Evolutionary conservation across 495 filamentous ascomycete species (phyloP).

Genomic region (Elaphomyces granulatus): DNA sequence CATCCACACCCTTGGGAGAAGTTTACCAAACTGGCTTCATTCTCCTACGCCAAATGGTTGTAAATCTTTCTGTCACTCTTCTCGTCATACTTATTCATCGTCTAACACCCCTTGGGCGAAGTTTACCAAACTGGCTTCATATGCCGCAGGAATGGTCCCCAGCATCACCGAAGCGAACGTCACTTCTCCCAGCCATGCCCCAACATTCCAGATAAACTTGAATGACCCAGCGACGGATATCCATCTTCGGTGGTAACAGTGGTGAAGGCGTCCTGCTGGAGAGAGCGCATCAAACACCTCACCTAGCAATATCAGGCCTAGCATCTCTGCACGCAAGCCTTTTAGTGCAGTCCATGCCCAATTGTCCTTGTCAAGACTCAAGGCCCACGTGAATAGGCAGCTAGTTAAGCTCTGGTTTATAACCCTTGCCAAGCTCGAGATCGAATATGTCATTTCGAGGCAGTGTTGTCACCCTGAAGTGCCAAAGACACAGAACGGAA

Average conservation of each 20-base stretch:
- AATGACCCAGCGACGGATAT: slow-evolving; percentile 41
- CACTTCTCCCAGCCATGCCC: slow-evolving; percentile 53
- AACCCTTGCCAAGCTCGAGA: slow-evolving; percentile 46
- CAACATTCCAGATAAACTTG: slow-evolving; percentile 50
- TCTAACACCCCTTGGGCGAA: slow-evolving; percentile 39
- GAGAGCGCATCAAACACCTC: slow-evolving; percentile 55
- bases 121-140: slow-evolving; percentile 48
- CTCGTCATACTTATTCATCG: too few relatives aligned
- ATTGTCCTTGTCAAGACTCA: slow-evolving; percentile 44
- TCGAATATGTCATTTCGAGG: slow-evolving; percentile 49
- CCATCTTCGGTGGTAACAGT: slow-evolving; percentile 16
- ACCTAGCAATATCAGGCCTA: slow-evolving; percentile 55
- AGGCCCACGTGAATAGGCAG: slow-evolving; percentile 29
- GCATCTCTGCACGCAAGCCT: slow-evolving; percentile 51
- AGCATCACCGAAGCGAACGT: slow-evolving; percentile 59
- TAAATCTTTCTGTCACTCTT: too few relatives aligned
- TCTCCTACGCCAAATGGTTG: too few relatives aligned
- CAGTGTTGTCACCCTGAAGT: slow-evolving; percentile 55
- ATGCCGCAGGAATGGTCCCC: slow-evolving; percentile 61
- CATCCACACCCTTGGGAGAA: slow-evolving; percentile 38
- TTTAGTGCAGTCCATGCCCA: slow-evolving; percentile 60
- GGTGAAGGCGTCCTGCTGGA: slow-evolving; percentile 44
- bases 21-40: too few relatives aligned
- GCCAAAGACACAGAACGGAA: slow-evolving; percentile 55
- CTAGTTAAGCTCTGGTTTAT: slow-evolving; percentile 30